Percentiles rank a stretch among this genome's conserved stretches.
Evolutionary conservation across 805 yeast genomes (phyloP).

Genomic region (Kuraishia floccosa): DNA sequence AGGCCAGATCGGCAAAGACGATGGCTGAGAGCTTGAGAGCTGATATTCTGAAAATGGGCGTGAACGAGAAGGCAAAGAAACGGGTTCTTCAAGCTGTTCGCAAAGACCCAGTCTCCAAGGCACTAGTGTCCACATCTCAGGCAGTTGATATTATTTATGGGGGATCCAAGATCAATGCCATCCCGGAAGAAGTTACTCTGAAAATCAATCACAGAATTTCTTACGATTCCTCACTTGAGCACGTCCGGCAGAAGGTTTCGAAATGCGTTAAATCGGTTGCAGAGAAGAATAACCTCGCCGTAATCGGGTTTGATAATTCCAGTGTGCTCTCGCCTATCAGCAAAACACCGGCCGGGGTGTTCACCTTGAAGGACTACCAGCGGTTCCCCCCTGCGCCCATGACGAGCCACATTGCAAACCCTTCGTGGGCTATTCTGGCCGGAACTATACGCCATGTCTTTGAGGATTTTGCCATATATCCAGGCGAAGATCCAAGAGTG

Average conservation of each 20-base stretch:
- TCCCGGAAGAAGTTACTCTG: conserved; percentile 52
- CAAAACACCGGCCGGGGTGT: conserved; percentile 11
- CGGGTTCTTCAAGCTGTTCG: conserved; percentile 12
- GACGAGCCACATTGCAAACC: conserved; percentile 25
- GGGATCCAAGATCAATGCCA: conserved; percentile 67
- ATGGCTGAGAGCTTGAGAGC: conserved; percentile 13
- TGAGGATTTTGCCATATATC: conserved; percentile 36
- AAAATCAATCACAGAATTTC: conserved; percentile 56
- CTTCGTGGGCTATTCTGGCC: conserved; percentile 42
- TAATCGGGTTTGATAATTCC: conserved; percentile 25
- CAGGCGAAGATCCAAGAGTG: background rate
- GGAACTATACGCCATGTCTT: conserved; percentile 55
- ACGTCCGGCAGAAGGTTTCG: conserved; percentile 25
- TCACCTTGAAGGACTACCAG: conserved; percentile 9
- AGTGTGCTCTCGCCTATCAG: conserved; percentile 7
- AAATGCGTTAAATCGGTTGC: conserved; percentile 29
- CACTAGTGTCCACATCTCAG: conserved; percentile 48
- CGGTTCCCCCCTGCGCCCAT: conserved; percentile 32
- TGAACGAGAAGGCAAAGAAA: conserved; percentile 21
- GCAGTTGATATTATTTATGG: conserved; percentile 60
- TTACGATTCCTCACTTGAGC: conserved; percentile 37
- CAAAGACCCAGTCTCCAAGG: conserved; percentile 11
- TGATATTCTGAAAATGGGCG: conserved; percentile 25
- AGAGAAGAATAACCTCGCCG: conserved; percentile 32
- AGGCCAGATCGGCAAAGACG: conserved; percentile 37